Conservation (phyloP, 108 stramenopile genomes). For the Cyclotella sp. region DNA sequence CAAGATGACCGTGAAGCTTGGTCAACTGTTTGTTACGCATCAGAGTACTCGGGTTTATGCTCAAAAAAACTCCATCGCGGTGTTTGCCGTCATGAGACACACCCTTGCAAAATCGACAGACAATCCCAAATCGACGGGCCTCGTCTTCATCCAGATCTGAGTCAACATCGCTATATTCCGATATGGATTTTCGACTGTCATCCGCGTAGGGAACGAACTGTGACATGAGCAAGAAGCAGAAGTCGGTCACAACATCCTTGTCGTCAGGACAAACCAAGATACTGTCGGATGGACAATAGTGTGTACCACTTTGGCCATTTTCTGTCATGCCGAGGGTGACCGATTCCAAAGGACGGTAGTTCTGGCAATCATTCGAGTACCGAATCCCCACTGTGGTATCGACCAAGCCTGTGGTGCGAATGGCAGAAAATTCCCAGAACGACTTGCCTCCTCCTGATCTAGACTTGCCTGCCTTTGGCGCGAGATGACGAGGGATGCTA, state of each 20-base stretch:
- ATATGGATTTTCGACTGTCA: neutral
- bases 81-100: constrained; percentile 22
- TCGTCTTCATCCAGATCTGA: constrained; percentile 10
- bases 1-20: constrained; percentile 26
- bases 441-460: constrained; percentile 27
- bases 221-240: constrained; percentile 28
- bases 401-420: constrained; percentile 18
- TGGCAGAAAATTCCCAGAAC: constrained; percentile 20
- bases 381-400: constrained; percentile 40
- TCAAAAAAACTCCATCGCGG: constrained; percentile 29
- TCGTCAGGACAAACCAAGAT: constrained; percentile 15
- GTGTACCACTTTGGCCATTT: constrained; percentile 2
- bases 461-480: constrained; percentile 36
- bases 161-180: constrained; percentile 7
- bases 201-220: constrained; percentile 30
- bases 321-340: neutral
- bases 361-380: constrained; percentile 21
- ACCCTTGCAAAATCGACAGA: constrained; percentile 28
- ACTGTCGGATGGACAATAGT: constrained; percentile 13
- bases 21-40: constrained; percentile 35
- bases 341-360: constrained; percentile 20
- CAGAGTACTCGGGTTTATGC: constrained; percentile 26
- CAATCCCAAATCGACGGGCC: constrained; percentile 20
- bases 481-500: constrained; percentile 14
- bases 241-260: constrained; percentile 24